phyloP scores from a whole-genome alignment of 2,329 filamentous ascomycete species.

The Penicillium frequentans region DNA sequence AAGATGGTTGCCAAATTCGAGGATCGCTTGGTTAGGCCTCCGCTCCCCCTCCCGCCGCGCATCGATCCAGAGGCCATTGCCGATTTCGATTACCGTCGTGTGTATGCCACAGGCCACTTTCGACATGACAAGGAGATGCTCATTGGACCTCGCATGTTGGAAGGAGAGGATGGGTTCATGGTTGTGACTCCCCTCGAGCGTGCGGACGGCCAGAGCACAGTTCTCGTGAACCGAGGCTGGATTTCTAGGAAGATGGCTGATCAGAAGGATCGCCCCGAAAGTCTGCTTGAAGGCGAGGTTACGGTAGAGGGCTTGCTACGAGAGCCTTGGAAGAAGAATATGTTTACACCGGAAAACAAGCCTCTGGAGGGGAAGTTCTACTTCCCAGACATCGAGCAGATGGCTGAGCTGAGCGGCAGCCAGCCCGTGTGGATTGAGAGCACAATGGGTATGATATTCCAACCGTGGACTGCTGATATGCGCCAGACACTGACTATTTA shows the following conservation, averaged over 20 bases:
- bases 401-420: constrained; percentile 78
- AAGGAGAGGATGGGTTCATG: constrained; percentile 86
- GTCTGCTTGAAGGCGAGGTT: constrained; percentile 69
- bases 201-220: constrained; percentile 59
- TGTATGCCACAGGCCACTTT: constrained; percentile 71
- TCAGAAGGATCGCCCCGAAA: constrained; percentile 63
- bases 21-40: constrained; percentile 82
- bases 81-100: constrained; percentile 89
- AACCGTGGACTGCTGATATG: constrained; percentile 2
- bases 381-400: constrained; percentile 90
- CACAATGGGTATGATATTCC: constrained; percentile 71
- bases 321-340: constrained; percentile 94
- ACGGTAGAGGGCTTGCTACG: constrained; percentile 80
- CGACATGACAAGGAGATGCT: constrained; percentile 95
- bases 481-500: constrained; percentile 14
- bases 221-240: constrained; percentile 90
- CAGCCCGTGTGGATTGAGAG: constrained; percentile 94
- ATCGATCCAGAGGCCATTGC: constrained; percentile 78
- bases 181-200: constrained; percentile 90
- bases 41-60: constrained; percentile 78
- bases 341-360: constrained; percentile 90
- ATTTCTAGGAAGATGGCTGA: constrained; percentile 72
- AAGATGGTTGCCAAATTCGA: constrained; percentile 88
- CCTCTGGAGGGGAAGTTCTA: constrained; percentile 86
- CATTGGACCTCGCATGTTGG: constrained; percentile 82